These are phyloP conservation scores for Epichloe scottii DNA, from an alignment of 2,329 filamentous ascomycete species.

Conservation along the genomic window DNA sequence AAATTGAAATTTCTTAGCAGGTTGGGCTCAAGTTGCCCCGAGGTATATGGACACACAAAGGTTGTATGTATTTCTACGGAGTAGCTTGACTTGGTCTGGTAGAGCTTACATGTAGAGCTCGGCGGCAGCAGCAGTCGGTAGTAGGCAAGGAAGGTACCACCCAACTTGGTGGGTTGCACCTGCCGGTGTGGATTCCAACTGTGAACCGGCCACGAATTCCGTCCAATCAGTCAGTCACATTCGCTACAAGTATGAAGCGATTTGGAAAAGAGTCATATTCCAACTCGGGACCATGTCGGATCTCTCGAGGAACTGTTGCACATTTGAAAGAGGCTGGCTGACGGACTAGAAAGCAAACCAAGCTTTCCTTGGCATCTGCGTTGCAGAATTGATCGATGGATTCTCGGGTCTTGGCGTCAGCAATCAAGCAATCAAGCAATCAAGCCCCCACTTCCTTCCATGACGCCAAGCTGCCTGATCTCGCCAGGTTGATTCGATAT, in stretches of 20 bases:
- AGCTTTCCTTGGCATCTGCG: constrained; percentile 19
- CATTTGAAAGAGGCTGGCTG: neutral
- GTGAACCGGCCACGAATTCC: neutral
- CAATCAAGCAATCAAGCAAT: too few species aligned
- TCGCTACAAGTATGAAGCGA: too few species aligned
- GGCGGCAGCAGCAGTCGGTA: neutral
- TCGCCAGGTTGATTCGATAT: constrained; percentile 1
- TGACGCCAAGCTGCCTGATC: constrained; percentile 1
- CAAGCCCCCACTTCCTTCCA: neutral
- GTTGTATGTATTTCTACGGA: too few species aligned
- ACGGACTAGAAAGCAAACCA: constrained; percentile 9
- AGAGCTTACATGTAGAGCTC: too few species aligned
- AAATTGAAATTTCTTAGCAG: too few species aligned
- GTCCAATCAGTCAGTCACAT: neutral
- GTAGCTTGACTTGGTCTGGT: too few species aligned
- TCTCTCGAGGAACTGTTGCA: too few species aligned
- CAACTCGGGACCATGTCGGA: too few species aligned
- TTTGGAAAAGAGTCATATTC: too few species aligned
- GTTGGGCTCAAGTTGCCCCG: too few species aligned
- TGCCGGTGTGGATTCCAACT: neutral
- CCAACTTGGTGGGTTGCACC: constrained; percentile 1
- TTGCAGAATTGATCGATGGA: neutral
- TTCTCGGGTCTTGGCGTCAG: neutral
- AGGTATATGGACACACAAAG: too few species aligned
- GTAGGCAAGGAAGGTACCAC: neutral